These are phyloP conservation scores for Whalleya microplaca DNA, from an alignment of 2,329 filamentous ascomycete genomes.

Conservation along the genomic window DNA sequence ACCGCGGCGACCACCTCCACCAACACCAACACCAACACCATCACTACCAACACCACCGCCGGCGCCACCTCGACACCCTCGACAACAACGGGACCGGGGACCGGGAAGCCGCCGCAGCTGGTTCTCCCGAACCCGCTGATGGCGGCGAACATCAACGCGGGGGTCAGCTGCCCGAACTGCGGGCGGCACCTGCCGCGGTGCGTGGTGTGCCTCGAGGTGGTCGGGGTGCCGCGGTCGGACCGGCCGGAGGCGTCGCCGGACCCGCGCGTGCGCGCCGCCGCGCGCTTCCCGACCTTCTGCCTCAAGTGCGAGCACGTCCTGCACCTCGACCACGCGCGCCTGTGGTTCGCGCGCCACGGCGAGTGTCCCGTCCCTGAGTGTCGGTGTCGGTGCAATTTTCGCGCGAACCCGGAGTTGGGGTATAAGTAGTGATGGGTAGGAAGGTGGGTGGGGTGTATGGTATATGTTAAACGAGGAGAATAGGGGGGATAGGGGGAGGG, in stretches of 20 bases:
- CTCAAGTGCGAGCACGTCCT: conserved; percentile 69
- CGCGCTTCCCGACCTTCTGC: conserved; percentile 70
- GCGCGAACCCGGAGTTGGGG: conserved; percentile 61
- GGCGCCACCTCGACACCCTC: conserved; percentile 11
- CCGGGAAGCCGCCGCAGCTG: conserved; percentile 5
- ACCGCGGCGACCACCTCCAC: conserved; percentile 4
- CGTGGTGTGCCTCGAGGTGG: conserved; percentile 68
- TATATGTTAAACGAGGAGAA: too few relatives aligned
- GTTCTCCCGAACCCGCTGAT: conserved; percentile 64
- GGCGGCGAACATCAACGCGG: conserved; percentile 59
- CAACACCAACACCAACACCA: too few relatives aligned
- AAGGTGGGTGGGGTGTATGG: neutral
- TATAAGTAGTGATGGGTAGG: conserved; percentile 44
- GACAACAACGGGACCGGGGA: too few relatives aligned
- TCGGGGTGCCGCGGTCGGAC: conserved; percentile 66
- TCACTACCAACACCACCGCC: conserved; percentile 10
- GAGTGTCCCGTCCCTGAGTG: conserved; percentile 73
- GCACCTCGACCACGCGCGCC: conserved; percentile 68
- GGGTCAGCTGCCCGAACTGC: conserved; percentile 68
- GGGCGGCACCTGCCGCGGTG: conserved; percentile 69
- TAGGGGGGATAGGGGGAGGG: neutral
- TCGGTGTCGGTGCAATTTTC: conserved; percentile 65
- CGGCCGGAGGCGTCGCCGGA: conserved; percentile 56
- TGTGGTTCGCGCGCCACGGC: conserved; percentile 67
- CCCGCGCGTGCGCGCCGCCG: conserved; percentile 50